phyloP scores from a whole-genome alignment of 352 stramenopile species.

The Salisapilia sapeloensis region DNA sequence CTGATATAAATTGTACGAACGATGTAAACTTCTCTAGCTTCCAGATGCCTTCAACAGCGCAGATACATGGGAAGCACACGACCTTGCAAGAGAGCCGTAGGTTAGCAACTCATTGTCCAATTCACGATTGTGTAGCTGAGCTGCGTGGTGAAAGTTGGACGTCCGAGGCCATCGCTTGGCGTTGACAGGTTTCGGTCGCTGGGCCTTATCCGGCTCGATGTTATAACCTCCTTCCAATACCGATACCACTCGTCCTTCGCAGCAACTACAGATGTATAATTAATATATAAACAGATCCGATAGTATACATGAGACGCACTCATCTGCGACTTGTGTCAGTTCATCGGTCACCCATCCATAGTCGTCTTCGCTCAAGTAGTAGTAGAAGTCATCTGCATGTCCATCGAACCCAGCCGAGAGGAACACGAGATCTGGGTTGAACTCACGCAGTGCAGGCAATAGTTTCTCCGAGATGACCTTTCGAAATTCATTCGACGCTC shows the following conservation, averaged over 20 bases:
- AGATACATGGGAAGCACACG: conserved; percentile 40
- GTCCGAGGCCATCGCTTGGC: conserved; percentile 9
- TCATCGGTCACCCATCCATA: conserved; percentile 75
- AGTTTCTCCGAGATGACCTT: conserved; percentile 20
- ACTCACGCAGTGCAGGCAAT: conserved; percentile 22
- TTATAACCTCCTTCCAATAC: conserved; percentile 92
- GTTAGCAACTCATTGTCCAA: conserved; percentile 28
- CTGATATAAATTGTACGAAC: too few relatives aligned
- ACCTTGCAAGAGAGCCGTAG: conserved; percentile 38
- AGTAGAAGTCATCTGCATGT: conserved; percentile 50
- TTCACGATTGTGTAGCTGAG: conserved; percentile 27
- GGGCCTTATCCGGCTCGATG: conserved; percentile 26
- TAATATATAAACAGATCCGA: not conserved
- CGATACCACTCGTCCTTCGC: conserved; percentile 86
- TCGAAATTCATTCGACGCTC: conserved; percentile 25
- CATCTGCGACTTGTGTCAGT: conserved; percentile 80
- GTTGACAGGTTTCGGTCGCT: conserved; percentile 13
- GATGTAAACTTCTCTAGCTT: conserved; percentile 5
- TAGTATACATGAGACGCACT: conserved; percentile 27
- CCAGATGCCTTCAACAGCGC: conserved; percentile 21
- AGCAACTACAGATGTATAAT: conserved; percentile 22
- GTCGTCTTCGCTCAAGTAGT: conserved; percentile 68
- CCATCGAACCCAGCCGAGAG: conserved; percentile 54
- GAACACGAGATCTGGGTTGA: conserved; percentile 44
- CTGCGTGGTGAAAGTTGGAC: conserved; percentile 33